Percentiles rank a stretch among this genome's conserved stretches.
Evolutionary conservation across 345 rosid species (phyloP).

Genomic region (Balakata baccata): DNA sequence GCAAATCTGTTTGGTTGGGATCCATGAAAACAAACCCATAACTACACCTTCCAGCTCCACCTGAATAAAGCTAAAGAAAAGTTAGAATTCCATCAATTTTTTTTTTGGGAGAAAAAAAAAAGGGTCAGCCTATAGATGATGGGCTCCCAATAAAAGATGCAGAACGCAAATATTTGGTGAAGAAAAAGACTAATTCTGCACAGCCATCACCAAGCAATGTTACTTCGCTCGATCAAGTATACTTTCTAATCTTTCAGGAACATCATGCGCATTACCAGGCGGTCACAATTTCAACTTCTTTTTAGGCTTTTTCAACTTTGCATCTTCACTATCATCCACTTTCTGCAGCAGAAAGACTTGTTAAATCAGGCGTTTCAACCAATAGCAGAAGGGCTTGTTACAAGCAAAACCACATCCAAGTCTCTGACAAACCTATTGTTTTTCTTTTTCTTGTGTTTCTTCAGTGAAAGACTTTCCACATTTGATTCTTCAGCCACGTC

Average conservation of each 20-base stretch:
- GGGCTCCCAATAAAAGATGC: no score
- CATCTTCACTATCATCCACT: conserved; percentile 4
- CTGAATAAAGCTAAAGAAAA: not conserved
- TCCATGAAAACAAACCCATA: not conserved
- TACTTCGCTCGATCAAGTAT: not conserved
- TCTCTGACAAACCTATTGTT: conserved; percentile 9
- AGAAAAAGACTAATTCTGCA: not conserved
- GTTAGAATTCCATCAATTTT: not conserved
- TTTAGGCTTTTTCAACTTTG: conserved; percentile 10
- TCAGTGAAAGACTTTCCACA: conserved; percentile 1
- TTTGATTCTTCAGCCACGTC: conserved; percentile 9
- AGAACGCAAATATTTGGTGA: no score
- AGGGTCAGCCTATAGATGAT: no score
- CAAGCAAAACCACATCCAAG: not conserved
- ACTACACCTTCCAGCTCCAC: not conserved
- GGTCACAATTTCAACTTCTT: conserved; percentile 19
- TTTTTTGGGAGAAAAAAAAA: no score
- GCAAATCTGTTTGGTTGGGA: not conserved
- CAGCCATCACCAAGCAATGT: not conserved
- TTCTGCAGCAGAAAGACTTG: conserved; percentile 12
- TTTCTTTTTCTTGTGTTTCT: conserved; percentile 18
- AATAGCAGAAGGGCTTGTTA: not conserved
- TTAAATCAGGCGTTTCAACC: not conserved
- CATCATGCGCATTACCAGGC: not conserved
- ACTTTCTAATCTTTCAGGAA: not conserved